Evolutionary conservation across 306 rosid genomes (phyloP).

Genomic region (Prunus mira): DNA sequence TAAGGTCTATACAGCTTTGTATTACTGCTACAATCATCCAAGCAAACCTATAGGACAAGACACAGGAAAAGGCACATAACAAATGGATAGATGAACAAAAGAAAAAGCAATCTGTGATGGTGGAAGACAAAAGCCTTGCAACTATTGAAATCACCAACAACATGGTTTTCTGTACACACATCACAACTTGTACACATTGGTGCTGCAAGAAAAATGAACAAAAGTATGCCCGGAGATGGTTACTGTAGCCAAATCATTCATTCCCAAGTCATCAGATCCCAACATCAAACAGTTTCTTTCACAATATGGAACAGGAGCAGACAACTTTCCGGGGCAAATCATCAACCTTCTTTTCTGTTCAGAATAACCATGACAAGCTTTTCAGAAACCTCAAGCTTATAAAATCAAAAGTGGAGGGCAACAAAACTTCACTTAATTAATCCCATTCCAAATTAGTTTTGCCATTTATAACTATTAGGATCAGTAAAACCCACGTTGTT

Average conservation of each 20-base stretch:
- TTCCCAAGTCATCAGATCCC: slow-evolving; percentile 20
- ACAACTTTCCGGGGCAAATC: slow-evolving; percentile 76
- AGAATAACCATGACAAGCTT: slow-evolving; percentile 1
- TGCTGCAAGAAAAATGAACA: slow-evolving; percentile 42
- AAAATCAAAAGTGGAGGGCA: background rate
- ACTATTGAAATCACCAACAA: slow-evolving; percentile 32
- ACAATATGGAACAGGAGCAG: slow-evolving; percentile 87
- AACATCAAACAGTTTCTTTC: slow-evolving; percentile 31
- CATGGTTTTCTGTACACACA: slow-evolving; percentile 51
- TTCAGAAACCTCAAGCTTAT: slow-evolving; percentile 18
- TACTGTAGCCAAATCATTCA: slow-evolving; percentile 36
- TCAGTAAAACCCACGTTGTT: background rate
- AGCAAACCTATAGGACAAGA: background rate
- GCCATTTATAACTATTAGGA: background rate
- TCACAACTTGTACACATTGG: slow-evolving; percentile 49
- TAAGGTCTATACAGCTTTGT: slow-evolving; percentile 25
- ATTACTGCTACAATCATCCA: slow-evolving; percentile 29
- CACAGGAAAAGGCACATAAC: background rate
- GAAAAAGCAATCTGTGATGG: slow-evolving; percentile 23
- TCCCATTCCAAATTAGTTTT: background rate
- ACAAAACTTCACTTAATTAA: background rate
- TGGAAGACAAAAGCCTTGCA: slow-evolving; percentile 32
- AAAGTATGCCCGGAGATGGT: slow-evolving; percentile 34
- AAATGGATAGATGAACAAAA: slow-evolving; percentile 1
- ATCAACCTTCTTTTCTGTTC: slow-evolving; percentile 85